Evolutionary conservation across 2,329 filamentous ascomycete species (phyloP), one percentile per base, ranked within the genome.

Genomic region (Fusarium liriodendri): DNA sequence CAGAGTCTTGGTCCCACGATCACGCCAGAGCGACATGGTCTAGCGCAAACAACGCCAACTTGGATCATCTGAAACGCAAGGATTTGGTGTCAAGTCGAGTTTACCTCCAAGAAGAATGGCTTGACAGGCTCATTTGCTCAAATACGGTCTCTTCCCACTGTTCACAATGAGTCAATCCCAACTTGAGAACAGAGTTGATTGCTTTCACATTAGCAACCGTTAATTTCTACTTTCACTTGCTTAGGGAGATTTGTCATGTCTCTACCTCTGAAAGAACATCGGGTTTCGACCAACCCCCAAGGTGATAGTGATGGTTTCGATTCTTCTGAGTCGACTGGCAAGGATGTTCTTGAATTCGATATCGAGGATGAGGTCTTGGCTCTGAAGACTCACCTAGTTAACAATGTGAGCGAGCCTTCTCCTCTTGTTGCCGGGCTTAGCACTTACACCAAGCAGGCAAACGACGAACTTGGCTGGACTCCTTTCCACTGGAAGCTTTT

Each of bases 381-480:
- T 75, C 87, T 87, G 45, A 93, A 93, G 80, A 93, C 93, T 90
- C 87, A 91, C 74, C 84, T 93, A 32, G 87, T 93, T 69, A 94
- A 93, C 78, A 88, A 93, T 80, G 90, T 90, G 76, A 82, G 87
- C 16, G 76, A 82, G 87, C 16, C 25, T 47, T 29, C 35, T 32
- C 16, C 47, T 16, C 11, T 20, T 38, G 1, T 22, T 16, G 3
- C 32, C 37, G 18, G 25, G 29, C 18, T 18, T 38, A 11, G 38
- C 27, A 29, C 62, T 54, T 27, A 42, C 33, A 32, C 29, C 25
- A 4, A 29, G 9, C 68, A 83, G 86, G 84, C 84, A 2, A 87
- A 87, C 68, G 89, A 91, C 74, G 86, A 91, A 74, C 90, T 91
- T 69, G 89, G 89, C 14, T 90, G 89, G 85, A 91, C 89, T 0